Evolutionary conservation across 2,329 filamentous ascomycete genomes (phyloP), one percentile per base, ranked within the genome.

Genomic region (Colletotrichum noveboracense): DNA sequence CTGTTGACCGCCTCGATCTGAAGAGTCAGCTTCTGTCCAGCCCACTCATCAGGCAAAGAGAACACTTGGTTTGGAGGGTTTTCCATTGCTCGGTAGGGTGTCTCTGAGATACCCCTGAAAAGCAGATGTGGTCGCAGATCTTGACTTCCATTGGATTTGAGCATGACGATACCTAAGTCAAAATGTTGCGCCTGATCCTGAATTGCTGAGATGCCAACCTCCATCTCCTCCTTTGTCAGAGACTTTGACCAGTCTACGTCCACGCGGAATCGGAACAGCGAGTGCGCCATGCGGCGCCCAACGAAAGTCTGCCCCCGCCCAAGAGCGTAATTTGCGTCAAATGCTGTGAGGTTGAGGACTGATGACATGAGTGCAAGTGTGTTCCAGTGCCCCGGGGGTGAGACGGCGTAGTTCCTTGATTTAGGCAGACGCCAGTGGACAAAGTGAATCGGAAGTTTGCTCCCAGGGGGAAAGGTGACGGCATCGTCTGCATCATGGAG

Each of bases 371-470:
- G 80, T 3, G 84, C 84, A 0, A 92, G 84, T 0, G 85, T 85
- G 76, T 88, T 82, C 0, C 84, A 82, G 67, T 88, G 85, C 0
- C 81, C 85, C 0, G 77, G 79, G 0, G 85, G 85, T 1, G 88
- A 91, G 18, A 88, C 77, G 2, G 80, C 83, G 83, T 87, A 93
- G 75, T 83, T 85, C 66, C 81, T 82, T 0, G 84, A 78, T 34
- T 86, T 83, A 2, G 90, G 91, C 13, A 87, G 89, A 6, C 91
- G 86, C 85, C 90, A 91, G 84, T 90, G 85, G 2, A 89, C 86
- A 77, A 93, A 89, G 78, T 92, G 89, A 1, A 84, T 83, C 5
- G 91, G 90, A 0, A 92, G 80, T 0, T 79, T 77, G 1, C 85
- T 84, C 0, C 84, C 83, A 0, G 86, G 83, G 9, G 81, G 77